These are phyloP conservation scores for Lachnellula hyalina DNA, from an alignment of 2,329 filamentous ascomycete genomes.

Conservation along the genomic window DNA sequence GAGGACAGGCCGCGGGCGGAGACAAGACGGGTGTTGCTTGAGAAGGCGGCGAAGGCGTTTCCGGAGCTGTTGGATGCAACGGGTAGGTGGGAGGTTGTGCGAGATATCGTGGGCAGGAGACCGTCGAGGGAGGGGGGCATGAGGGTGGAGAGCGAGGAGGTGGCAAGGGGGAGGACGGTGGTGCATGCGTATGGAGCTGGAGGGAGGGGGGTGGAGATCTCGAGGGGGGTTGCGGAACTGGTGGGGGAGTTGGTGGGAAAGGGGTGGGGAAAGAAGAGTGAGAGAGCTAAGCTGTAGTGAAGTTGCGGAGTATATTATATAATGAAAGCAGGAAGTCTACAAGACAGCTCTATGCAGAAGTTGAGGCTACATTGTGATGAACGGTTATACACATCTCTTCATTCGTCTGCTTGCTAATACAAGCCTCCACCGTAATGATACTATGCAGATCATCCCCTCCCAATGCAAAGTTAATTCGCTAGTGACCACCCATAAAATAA, in stretches of 20 bases:
- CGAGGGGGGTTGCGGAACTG: constrained; percentile 11
- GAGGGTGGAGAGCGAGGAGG: constrained; percentile 6
- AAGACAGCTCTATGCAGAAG: too few species aligned
- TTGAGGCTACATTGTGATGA: too few species aligned
- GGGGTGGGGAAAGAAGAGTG: neutral
- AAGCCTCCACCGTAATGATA: too few species aligned
- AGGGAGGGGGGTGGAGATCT: constrained; percentile 15
- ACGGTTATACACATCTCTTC: too few species aligned
- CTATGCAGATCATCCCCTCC: too few species aligned
- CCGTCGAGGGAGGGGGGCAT: constrained; percentile 39
- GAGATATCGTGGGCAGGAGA: constrained; percentile 41
- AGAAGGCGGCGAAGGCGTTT: constrained; percentile 36
- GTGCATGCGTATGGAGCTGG: constrained; percentile 16
- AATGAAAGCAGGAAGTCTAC: neutral
- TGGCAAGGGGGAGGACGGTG: constrained; percentile 16
- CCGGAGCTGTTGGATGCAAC: constrained; percentile 34
- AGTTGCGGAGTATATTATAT: neutral
- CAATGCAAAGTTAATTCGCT: too few species aligned
- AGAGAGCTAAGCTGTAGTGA: neutral
- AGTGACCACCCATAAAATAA: too few species aligned
- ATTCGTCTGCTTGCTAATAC: too few species aligned
- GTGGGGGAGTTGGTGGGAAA: neutral
- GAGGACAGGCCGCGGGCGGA: constrained; percentile 42
- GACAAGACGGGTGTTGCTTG: constrained; percentile 43
- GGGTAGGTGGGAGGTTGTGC: constrained; percentile 37